Conservation (phyloP, 139 green algal genomes). For the Picochlorum sp. region DNA sequence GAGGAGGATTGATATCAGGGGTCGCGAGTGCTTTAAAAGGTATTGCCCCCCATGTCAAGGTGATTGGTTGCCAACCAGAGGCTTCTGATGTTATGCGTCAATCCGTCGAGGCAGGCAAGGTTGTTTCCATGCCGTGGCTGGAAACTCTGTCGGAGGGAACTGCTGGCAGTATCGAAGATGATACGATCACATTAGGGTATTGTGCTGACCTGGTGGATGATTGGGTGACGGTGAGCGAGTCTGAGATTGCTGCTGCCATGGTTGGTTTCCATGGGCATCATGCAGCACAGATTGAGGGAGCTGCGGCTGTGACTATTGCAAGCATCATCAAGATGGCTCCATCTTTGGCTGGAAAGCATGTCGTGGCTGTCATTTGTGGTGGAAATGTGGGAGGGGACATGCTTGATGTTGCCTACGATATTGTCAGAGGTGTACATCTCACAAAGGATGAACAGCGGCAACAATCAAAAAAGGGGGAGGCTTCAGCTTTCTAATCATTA, state of each 20-base stretch:
- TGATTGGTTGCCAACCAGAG: conserved; percentile 47
- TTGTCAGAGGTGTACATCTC: not conserved
- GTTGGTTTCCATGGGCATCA: conserved; percentile 32
- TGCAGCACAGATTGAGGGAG: conserved; percentile 45
- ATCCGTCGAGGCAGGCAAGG: conserved; percentile 29
- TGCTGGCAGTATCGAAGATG: conserved; percentile 45
- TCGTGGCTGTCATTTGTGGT: conserved; percentile 45
- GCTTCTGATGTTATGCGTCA: conserved; percentile 40
- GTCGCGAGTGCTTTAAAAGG: conserved; percentile 48
- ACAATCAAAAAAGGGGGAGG: no score
- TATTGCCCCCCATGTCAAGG: conserved; percentile 24
- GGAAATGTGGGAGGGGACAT: conserved; percentile 38
- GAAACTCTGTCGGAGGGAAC: conserved; percentile 37
- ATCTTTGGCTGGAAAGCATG: conserved; percentile 17
- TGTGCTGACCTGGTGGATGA: conserved; percentile 46
- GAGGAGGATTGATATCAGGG: conserved; percentile 49
- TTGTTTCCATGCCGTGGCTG: conserved; percentile 11
- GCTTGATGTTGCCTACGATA: conserved; percentile 14
- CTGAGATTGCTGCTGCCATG: conserved; percentile 52
- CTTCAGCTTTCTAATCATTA: no score
- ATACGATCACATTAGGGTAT: conserved; percentile 34
- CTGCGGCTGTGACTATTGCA: conserved; percentile 43
- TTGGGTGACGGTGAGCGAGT: conserved; percentile 42
- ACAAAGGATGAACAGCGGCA: not conserved
- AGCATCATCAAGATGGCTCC: conserved; percentile 20